Evolutionary conservation across 2,329 filamentous ascomycete genomes (phyloP).

Genomic region (Ophiostoma ips): DNA sequence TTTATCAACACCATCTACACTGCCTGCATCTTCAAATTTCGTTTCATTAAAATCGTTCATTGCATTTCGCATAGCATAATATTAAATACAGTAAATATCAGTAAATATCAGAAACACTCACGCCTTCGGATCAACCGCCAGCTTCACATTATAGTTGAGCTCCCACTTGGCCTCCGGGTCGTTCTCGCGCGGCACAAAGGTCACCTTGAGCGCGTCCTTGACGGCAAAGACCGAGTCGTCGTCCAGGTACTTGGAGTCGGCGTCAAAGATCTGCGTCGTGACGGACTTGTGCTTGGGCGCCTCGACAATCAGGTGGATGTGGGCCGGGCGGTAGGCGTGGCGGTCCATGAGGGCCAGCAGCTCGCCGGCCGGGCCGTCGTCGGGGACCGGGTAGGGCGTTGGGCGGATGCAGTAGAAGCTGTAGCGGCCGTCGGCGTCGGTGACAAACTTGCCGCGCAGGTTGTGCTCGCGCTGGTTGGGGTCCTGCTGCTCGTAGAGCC

Average conservation of each 20-base stretch:
- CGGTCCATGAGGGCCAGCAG: slow-evolving; percentile 23
- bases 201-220: slow-evolving; percentile 24
- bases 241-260: slow-evolving; percentile 42
- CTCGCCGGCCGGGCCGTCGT: slow-evolving; percentile 17
- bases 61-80: too few species aligned
- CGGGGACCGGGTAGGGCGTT: slow-evolving; percentile 35
- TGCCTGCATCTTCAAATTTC: too few species aligned
- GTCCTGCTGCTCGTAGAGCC: slow-evolving; percentile 60
- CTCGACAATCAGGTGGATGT: slow-evolving; percentile 28
- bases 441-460: slow-evolving; percentile 13
- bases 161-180: slow-evolving; percentile 20
- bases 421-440: slow-evolving; percentile 45
- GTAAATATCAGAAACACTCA: neutral
- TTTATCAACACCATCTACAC: too few species aligned
- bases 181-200: slow-evolving; percentile 19
- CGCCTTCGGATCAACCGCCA: neutral
- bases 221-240: slow-evolving; percentile 29
- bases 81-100: neutral
- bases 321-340: slow-evolving; percentile 24
- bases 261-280: slow-evolving; percentile 57
- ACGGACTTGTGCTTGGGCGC: slow-evolving; percentile 50
- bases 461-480: slow-evolving; percentile 15
- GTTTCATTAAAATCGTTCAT: too few species aligned
- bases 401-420: slow-evolving; percentile 46
- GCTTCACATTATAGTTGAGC: slow-evolving; percentile 21